Conservation (phyloP, 2,329 filamentous ascomycete genomes). For the Pseudogymnoascus sp. region DNA sequence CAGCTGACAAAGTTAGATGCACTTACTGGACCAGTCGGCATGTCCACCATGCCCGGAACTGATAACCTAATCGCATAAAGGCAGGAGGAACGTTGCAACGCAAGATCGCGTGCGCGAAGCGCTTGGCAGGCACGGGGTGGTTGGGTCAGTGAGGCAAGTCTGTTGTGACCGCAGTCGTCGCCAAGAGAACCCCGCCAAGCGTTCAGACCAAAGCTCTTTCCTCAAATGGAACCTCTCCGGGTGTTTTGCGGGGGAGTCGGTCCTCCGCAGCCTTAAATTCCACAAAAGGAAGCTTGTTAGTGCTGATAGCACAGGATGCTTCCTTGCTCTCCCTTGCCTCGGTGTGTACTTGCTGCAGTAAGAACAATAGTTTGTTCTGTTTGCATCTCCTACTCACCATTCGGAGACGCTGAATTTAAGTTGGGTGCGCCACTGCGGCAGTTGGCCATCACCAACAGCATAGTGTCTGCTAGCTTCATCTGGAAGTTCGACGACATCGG, state of each 20-base stretch:
- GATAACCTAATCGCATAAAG: conserved; percentile 9
- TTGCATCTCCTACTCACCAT: background rate
- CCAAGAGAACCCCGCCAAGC: background rate
- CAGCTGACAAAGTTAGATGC: background rate
- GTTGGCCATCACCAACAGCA: background rate
- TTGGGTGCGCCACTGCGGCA: background rate
- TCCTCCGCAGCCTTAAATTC: background rate
- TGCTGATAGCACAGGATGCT: background rate
- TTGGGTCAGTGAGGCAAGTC: background rate
- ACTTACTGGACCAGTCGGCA: background rate
- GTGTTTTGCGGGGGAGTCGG: background rate
- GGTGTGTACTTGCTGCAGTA: background rate
- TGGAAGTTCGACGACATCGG: background rate
- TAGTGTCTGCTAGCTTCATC: background rate
- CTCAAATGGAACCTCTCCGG: background rate
- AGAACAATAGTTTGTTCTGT: background rate
- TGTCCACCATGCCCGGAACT: background rate
- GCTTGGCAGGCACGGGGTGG: background rate
- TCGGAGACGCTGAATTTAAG: background rate
- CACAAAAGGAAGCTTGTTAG: conserved; percentile 7
- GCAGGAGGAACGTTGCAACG: background rate
- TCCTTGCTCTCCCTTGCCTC: background rate
- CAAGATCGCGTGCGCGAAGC: background rate
- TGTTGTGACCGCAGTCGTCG: background rate
- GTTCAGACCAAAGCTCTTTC: background rate